A percentile compares a stretch with the other conserved stretches of the same genome.
Conservation (phyloP, 2,329 filamentous ascomycete genomes). For the Paecilomyces fulvus region DNA sequence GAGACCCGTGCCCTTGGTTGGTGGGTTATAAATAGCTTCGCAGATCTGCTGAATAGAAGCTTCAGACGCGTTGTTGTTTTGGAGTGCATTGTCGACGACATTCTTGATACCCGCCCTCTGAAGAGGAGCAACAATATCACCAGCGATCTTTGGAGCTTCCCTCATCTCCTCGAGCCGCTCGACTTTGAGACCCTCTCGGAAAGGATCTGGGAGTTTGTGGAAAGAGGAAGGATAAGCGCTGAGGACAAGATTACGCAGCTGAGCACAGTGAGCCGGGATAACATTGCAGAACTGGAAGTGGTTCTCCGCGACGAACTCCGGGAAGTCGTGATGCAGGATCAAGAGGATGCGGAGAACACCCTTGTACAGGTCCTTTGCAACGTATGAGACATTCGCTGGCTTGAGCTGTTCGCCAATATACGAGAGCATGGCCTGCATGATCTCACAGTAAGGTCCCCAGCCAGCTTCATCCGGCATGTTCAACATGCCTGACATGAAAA, state of each 20-base stretch:
- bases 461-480: conserved; percentile 58
- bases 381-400: conserved; percentile 56
- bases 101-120: conserved; percentile 45
- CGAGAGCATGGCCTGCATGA: conserved; percentile 62
- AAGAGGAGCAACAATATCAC: conserved; percentile 48
- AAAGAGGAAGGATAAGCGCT: conserved; percentile 66
- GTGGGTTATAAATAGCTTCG: conserved; percentile 58
- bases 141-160: conserved; percentile 56
- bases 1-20: conserved; percentile 52
- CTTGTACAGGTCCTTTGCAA: conserved; percentile 76
- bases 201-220: conserved; percentile 64
- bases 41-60: conserved; percentile 63
- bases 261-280: conserved; percentile 74
- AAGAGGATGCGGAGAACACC: conserved; percentile 74
- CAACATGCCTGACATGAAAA: conserved; percentile 73
- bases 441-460: conserved; percentile 66
- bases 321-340: conserved; percentile 86
- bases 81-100: conserved; percentile 44
- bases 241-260: conserved; percentile 81
- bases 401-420: conserved; percentile 77
- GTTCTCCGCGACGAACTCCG: conserved; percentile 84
- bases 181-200: conserved; percentile 64
- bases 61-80: conserved; percentile 57
- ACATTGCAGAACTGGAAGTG: conserved; percentile 72
- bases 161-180: conserved; percentile 69